Evolutionary conservation across 306 rosid genomes (phyloP), one percentile per base, ranked within the genome.

Genomic region (Pterocarpus santalinus): DNA sequence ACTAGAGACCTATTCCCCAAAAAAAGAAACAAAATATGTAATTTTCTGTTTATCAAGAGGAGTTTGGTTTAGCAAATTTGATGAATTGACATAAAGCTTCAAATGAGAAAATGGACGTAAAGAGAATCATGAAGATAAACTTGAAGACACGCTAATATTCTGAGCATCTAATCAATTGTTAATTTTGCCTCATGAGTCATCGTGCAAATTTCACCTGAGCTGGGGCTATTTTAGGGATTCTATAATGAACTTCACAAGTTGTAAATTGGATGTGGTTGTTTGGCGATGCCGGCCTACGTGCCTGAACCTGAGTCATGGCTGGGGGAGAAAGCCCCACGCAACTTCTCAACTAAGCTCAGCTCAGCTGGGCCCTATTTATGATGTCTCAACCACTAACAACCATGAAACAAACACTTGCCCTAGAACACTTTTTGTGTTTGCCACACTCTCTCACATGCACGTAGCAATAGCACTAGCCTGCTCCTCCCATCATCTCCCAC

Each of bases 381-480:
- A 72, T 80, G 79, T 65, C 52, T 65, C 69, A 80, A 65, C 84
- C 52, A 72, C 57, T 51, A 22, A 14, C 72, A 32, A 52, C 7
- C 49, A 22, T 36, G 15, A 15, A 61, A 47, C 15, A 44, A 53
- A 55, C 38, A 64, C 74, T 47, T 44, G 30, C 61, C 61, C 0
- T 5, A 51, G 28, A 56, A 69, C 51, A 53, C 79, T 47, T 69
- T 4, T 15, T 65, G 69, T 41, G 80, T 81, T 53, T 16, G 35
- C 64, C 39, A 66, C 76, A 67, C 52, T 47, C 34, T 14, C 47
- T 80, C 73, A 63, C 75, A 68, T 60, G 76, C 63, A 33, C 33
- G 49, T 81, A 3, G 14, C 53, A 47, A 9, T 43, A 12, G 7
- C 13, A 49, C 14, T 34, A 4, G 81, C 28, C 46, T 64, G 41